phyloP scores from a whole-genome alignment of 192 early-diverging fungal genomes.

The Linnemannia hyalina region DNA sequence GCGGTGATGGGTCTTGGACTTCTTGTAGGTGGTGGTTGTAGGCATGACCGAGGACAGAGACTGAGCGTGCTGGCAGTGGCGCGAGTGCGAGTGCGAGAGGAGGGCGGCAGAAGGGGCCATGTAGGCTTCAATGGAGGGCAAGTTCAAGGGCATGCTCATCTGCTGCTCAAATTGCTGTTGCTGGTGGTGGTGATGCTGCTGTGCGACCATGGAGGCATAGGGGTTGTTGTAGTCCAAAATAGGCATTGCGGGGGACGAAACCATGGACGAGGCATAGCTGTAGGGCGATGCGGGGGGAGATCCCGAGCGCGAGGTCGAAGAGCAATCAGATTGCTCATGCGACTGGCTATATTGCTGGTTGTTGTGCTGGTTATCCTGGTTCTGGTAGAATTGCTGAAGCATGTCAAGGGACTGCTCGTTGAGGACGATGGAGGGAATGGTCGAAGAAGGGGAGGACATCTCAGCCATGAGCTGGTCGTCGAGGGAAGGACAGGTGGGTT shows the following conservation, averaged over 20 bases:
- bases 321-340: constrained; percentile 31
- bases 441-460: constrained; percentile 10
- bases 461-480: constrained; percentile 46
- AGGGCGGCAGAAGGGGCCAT: constrained; percentile 24
- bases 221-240: constrained; percentile 28
- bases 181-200: constrained; percentile 14
- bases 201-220: constrained; percentile 6
- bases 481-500: constrained; percentile 55
- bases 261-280: constrained; percentile 41
- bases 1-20: constrained; percentile 20
- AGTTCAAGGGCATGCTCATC: constrained; percentile 41
- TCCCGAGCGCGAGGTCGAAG: constrained; percentile 38
- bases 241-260: constrained; percentile 45
- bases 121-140: constrained; percentile 38
- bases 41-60: constrained; percentile 18
- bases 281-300: constrained; percentile 49
- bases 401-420: constrained; percentile 54
- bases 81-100: neutral
- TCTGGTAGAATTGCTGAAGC: constrained; percentile 46
- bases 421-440: constrained; percentile 49
- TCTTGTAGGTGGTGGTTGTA: constrained; percentile 27
- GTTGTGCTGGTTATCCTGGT: constrained; percentile 17
- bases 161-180: constrained; percentile 41
- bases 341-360: neutral
- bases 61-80: neutral